Base-by-base conservation (phyloP, 1,284 basidiomycete species). In the Marasmius oreades region DNA sequence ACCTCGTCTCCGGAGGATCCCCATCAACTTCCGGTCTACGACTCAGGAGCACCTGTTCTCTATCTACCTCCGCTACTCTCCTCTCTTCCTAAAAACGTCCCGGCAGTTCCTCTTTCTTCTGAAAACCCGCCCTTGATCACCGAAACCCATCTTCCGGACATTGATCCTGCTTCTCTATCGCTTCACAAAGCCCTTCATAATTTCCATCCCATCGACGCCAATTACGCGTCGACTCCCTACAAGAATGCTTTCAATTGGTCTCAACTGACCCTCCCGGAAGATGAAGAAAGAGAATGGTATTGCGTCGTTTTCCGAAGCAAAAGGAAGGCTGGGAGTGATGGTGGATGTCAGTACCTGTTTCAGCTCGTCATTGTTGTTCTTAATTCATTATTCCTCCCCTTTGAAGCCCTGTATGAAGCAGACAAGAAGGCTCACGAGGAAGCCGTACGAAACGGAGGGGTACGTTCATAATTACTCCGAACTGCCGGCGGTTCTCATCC, bases 361-460 rank as follows among this genome's bases (percentile, higher is more conserved):
- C 50, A 63, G 58, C 8, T 52, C 55, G 26, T 58, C 60, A 37
- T 22, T 5, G 51, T 39, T 23, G 5, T 47, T 34, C 16, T 18
- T 53, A 58, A 45, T 24, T 60, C 48, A 59, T 23, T 42, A 31
- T 31, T 52, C 28, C 54, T 39, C 22, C 51, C 52, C 47, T 42
- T 64, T 16, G 22, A 20, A 91, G 90, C 84, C 0, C 78, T 97
- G 3, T 95, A 95, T 71, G 85, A 88, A 55, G 92, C 92, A 6
- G 94, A 97, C 70, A 80, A 80, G 63, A 75, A 80, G 48, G 94
- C 94, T 0, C 94, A 96, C 67, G 91, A 94, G 72, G 94, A 97
- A 70, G 94, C 94, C 0, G 82, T 96, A 23, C 77, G 77, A 36
- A 92, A 91, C 61, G 93, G 93, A 62, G 93, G 93, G 23, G 84